Base-by-base conservation (phyloP, 1,284 basidiomycete species). In the Tilletiopsis washingtonensis region DNA sequence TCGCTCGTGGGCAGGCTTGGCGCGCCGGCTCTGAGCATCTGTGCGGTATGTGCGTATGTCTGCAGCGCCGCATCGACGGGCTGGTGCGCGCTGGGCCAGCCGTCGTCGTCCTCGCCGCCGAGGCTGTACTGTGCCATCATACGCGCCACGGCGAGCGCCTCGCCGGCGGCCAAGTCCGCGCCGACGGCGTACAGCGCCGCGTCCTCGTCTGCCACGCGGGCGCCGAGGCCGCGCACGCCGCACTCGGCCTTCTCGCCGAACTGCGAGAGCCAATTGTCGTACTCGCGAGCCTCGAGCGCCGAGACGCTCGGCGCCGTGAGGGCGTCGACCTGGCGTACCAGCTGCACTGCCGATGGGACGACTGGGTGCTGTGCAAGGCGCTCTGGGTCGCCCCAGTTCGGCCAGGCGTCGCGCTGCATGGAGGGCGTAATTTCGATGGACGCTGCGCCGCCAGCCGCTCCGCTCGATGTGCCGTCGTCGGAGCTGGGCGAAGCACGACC, bases 41-140 rank as follows among this genome's bases (percentile, higher is more conserved):
- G 17, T 53, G 20, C 46, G 0, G 53, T 43, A 41, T 54, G 56
- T 4, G 54, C 57, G 45, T 62, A 56, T 1, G 42, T 27, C 3
- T 54, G 36, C 15, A 65, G 29, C 14, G 54, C 55, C 36, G 61
- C 56, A 43, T 61, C 53, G 19, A 56, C 36, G 2, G 20, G 48
- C 51, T 0, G 34, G n/a, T n/a, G n/a, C n/a, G n/a, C n/a, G n/a
- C n/a, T n/a, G n/a, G n/a, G n/a, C n/a, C n/a, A n/a, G 17, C 41
- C 23, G 41, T 24, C 39, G 17, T 40, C 12, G 17, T 21, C 20
- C 21, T 26, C 5, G 17, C 24, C 15, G 26, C 47, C 14, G 14
- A 17, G 20, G 12, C 38, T 23, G 36, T 15, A n/a, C n/a, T n/a
- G n/a, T n/a, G n/a, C n/a, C n/a, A n/a, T n/a, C n/a, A 40, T 12